Percentiles rank a stretch among this genome's conserved stretches.
Conservation (phyloP, 108 stramenopile species). For the Aurantiochytrium sp. region DNA sequence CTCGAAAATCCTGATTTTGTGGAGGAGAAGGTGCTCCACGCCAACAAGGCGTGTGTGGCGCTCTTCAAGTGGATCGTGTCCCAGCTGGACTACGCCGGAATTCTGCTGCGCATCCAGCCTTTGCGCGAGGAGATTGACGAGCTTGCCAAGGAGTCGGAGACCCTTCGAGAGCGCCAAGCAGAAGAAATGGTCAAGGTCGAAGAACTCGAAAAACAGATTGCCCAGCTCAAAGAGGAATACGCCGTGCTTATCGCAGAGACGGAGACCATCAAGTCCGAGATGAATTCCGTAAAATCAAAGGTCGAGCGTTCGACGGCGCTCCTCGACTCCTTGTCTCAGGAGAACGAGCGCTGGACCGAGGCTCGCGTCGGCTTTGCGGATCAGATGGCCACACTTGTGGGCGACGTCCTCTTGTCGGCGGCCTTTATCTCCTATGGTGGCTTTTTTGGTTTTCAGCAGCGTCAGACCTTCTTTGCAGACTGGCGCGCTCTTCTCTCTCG, state of each 20-base stretch:
- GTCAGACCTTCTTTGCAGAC: constrained; percentile 55
- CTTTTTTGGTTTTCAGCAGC: constrained; percentile 74
- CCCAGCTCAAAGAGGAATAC: constrained; percentile 88
- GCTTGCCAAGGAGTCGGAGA: constrained; percentile 63
- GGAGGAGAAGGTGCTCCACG: constrained; percentile 31
- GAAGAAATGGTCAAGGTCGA: constrained; percentile 67
- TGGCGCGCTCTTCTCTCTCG: constrained; percentile 69
- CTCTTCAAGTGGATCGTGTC: constrained; percentile 90
- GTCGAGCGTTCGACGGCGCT: constrained; percentile 86
- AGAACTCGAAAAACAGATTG: constrained; percentile 76
- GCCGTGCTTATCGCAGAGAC: constrained; percentile 86
- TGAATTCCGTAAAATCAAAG: constrained; percentile 76
- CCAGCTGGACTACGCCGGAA: constrained; percentile 82
- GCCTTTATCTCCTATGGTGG: constrained; percentile 89
- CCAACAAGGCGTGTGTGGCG: constrained; percentile 84
- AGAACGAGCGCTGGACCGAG: constrained; percentile 90
- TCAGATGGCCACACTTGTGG: constrained; percentile 72
- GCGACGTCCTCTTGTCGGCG: constrained; percentile 79
- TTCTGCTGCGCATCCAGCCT: constrained; percentile 87
- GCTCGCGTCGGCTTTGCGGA: constrained; percentile 71
- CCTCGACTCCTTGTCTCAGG: constrained; percentile 76
- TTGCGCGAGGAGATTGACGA: constrained; percentile 87
- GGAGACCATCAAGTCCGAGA: constrained; percentile 86
- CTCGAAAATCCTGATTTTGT: not conserved
- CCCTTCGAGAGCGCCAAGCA: constrained; percentile 65